Conservation (phyloP, 208 protist species). For the Trypanosoma theileri region DNA sequence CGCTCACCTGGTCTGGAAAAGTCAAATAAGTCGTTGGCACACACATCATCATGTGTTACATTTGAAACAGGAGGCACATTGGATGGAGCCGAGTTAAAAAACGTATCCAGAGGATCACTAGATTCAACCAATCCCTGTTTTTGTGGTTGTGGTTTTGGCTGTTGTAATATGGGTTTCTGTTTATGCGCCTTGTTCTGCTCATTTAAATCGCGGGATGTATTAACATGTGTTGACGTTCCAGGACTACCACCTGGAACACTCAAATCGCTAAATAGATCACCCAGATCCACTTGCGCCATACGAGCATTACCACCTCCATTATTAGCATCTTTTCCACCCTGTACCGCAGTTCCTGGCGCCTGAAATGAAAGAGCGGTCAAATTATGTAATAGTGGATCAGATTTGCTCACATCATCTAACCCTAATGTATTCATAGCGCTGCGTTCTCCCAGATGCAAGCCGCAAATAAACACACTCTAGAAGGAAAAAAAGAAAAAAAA, state of each 20-base stretch:
- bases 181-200: not conserved
- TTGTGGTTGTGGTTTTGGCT: slow-evolving; percentile 3
- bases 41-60: slow-evolving; percentile 8
- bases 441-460: too few relatives aligned
- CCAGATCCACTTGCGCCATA: slow-evolving; percentile 30
- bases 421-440: slow-evolving; percentile 41
- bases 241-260: slow-evolving; percentile 15
- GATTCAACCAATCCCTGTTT: slow-evolving; percentile 5
- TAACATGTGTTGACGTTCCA: not conserved
- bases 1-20: slow-evolving; percentile 50
- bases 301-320: not conserved
- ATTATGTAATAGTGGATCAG: slow-evolving; percentile 31
- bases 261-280: slow-evolving; percentile 66
- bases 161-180: not conserved
- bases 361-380: not conserved
- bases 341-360: not conserved
- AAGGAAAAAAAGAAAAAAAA: slow-evolving; percentile 19
- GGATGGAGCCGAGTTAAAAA: slow-evolving; percentile 13
- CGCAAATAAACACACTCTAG: not conserved
- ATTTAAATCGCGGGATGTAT: not conserved
- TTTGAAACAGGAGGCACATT: slow-evolving; percentile 28
- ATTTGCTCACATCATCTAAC: slow-evolving; percentile 82
- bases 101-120: slow-evolving; percentile 26
- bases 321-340: too few relatives aligned
- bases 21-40: slow-evolving; percentile 62